Percentiles rank a stretch among this genome's conserved stretches.
phyloP scores from a whole-genome alignment of 2,329 filamentous ascomycete genomes.

The Cordyceps javanica region DNA sequence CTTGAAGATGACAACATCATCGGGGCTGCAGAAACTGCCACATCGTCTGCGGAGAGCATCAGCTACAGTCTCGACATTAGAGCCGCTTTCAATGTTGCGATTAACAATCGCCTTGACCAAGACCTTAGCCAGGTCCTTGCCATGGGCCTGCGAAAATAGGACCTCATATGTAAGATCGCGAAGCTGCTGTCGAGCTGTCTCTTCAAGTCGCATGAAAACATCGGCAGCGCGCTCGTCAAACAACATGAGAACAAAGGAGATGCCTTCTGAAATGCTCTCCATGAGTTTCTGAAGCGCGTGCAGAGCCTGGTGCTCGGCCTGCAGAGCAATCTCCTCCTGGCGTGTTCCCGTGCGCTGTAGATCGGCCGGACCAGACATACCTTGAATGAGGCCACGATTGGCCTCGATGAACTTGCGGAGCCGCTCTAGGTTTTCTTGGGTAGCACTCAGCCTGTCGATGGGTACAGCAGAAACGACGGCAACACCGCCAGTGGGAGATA shows the following conservation, averaged over 20 bases:
- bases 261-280: constrained; percentile 88
- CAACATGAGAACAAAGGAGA: constrained; percentile 89
- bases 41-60: constrained; percentile 89
- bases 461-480: constrained; percentile 62
- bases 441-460: constrained; percentile 60
- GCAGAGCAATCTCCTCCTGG: constrained; percentile 85
- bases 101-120: constrained; percentile 98
- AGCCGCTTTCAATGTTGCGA: constrained; percentile 91
- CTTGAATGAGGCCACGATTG: constrained; percentile 91
- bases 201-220: constrained; percentile 72
- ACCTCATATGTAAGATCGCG: constrained; percentile 78
- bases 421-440: constrained; percentile 75
- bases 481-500: constrained; percentile 51
- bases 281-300: constrained; percentile 81
- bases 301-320: constrained; percentile 90
- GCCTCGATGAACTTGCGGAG: constrained; percentile 74
- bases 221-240: constrained; percentile 92
- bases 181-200: constrained; percentile 61
- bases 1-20: constrained; percentile 98
- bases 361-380: constrained; percentile 83
- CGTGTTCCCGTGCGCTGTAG: constrained; percentile 71
- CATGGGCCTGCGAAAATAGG: constrained; percentile 72
- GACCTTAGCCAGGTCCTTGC: constrained; percentile 86
- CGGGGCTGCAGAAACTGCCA: constrained; percentile 93
- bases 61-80: constrained; percentile 94